Conservation (phyloP, 805 yeast species). For the Candida saitoana region DNA sequence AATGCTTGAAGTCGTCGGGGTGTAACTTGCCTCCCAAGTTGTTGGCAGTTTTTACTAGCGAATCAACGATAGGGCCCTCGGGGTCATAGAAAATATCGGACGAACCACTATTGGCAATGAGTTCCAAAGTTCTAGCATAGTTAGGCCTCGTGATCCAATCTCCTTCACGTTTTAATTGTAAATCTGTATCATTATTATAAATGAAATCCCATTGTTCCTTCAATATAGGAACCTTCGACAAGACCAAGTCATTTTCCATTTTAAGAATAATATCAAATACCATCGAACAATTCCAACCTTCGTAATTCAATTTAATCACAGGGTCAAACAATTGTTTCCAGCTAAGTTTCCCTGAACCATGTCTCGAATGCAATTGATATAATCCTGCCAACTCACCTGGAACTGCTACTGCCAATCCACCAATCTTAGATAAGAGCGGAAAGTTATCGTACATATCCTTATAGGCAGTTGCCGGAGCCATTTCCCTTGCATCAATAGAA, state of each 20-base stretch:
- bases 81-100: slow-evolving; percentile 81
- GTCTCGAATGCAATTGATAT: slow-evolving; percentile 52
- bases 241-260: slow-evolving; percentile 21
- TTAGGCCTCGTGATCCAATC: slow-evolving; percentile 57
- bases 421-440: slow-evolving; percentile 54
- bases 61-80: slow-evolving; percentile 63
- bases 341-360: slow-evolving; percentile 64
- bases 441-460: slow-evolving; percentile 60
- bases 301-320: slow-evolving; percentile 57
- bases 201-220: slow-evolving; percentile 55
- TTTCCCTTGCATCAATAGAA: slow-evolving; percentile 82
- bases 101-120: slow-evolving; percentile 74
- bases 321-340: slow-evolving; percentile 79
- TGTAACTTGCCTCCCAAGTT: slow-evolving; percentile 65
- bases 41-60: slow-evolving; percentile 48
- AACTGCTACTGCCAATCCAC: slow-evolving; percentile 83
- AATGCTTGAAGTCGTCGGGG: slow-evolving; percentile 61
- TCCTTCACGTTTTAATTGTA: slow-evolving; percentile 42
- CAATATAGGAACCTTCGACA: slow-evolving; percentile 24
- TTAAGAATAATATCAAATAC: slow-evolving; percentile 34
- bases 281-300: slow-evolving; percentile 51
- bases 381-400: slow-evolving; percentile 92
- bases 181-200: slow-evolving; percentile 24
- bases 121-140: slow-evolving; percentile 62
- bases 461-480: slow-evolving; percentile 65